Base-by-base conservation (phyloP, 768 basidiomycete species). In the Kwoniella pini region DNA sequence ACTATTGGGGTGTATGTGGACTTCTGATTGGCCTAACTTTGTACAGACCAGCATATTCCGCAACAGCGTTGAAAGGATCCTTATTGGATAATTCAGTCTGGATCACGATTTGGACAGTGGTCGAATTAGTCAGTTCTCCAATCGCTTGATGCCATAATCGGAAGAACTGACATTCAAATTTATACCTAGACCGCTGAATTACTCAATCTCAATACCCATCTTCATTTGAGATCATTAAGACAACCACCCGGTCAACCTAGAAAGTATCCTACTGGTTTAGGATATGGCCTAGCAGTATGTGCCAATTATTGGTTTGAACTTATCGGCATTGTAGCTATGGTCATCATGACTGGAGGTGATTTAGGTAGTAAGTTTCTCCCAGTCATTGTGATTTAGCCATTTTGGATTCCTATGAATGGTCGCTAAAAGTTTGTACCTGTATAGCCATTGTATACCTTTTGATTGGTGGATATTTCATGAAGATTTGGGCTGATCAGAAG, bases 241-340 rank as follows among this genome's bases (percentile, higher is more conserved):
- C 60, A 60, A 21, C 91, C 95, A 0, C 81, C 84, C 22, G 91
- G 90, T 15, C 86, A 85, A 60, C 84, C 83, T 56, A 88, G 95
- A 48, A 87, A 84, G n/a, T 88, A 96, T 67, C 96, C 96, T 0
- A 80, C 82, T n/a, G 95, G 96, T 24, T 95, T 92, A 66, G 94
- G 93, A 5, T 99, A 97, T 80, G 82, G 85, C 54, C 79, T 85
- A n/a, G 84, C 94, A 39, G 88, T 90, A 5, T 89, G 85, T 81
- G 91, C 95, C 15, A 97, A 99, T 79, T 99, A 99, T 80, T 86
- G 90, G 75, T 97, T 94, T 72, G 96, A 99, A 80, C 83, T 81
- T 7, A 61, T 95, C 24, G 87, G 81, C 0, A 96, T 95, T 90
- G 71, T 82, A 3, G 81, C 83, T 15, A 82, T 96, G 50, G 83